Conservation (phyloP, 2,329 filamentous ascomycete species). For the Colletotrichum costaricense region DNA sequence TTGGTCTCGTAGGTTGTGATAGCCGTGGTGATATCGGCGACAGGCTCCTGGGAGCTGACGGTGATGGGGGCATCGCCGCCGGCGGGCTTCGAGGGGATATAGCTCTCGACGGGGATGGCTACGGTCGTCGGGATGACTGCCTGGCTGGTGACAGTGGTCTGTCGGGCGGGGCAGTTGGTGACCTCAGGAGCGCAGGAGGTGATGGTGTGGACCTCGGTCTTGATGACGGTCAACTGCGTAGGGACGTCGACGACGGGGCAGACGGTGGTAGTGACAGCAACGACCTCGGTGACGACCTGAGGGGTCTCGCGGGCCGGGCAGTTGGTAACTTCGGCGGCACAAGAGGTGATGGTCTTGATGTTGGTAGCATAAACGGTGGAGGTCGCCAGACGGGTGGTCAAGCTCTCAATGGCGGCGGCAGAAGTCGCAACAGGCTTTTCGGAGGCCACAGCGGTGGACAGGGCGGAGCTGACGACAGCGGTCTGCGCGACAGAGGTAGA, state of each 20-base stretch:
- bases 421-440: neutral
- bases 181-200: constrained; percentile 42
- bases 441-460: neutral
- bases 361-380: constrained; percentile 33
- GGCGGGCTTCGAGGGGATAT: constrained; percentile 18
- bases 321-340: constrained; percentile 23
- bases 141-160: constrained; percentile 29
- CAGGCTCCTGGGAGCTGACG: constrained; percentile 1
- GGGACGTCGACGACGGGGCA: constrained; percentile 47
- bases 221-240: constrained; percentile 34
- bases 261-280: constrained; percentile 58
- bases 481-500: neutral
- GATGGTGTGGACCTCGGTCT: constrained; percentile 42
- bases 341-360: constrained; percentile 36
- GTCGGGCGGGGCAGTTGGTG: constrained; percentile 39
- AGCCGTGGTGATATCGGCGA: constrained; percentile 15
- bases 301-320: constrained; percentile 26
- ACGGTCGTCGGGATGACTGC: constrained; percentile 23
- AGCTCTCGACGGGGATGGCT: constrained; percentile 31
- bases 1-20: constrained; percentile 20
- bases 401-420: neutral
- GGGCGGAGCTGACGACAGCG: neutral
- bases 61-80: constrained; percentile 10
- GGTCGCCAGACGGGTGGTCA: constrained; percentile 32
- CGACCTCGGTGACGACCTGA: constrained; percentile 42